Evolutionary conservation across 2,329 filamentous ascomycete genomes (phyloP).

Genomic region (Corinectria fuckeliana): DNA sequence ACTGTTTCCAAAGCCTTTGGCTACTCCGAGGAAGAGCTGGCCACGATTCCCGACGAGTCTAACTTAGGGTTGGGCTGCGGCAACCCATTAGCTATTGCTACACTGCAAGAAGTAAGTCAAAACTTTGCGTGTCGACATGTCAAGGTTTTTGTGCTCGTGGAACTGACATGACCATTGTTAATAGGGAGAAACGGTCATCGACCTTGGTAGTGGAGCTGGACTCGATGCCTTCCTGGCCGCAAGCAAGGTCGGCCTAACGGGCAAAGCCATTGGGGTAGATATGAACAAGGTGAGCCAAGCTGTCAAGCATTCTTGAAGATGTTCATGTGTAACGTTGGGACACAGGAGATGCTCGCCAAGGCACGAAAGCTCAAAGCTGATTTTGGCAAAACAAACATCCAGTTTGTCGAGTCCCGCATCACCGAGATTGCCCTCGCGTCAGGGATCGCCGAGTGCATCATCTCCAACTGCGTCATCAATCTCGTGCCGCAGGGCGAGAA

Average conservation of each 20-base stretch:
- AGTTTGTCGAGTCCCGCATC: constrained; percentile 59
- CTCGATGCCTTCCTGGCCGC: constrained; percentile 64
- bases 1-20: constrained; percentile 59
- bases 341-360: constrained; percentile 60
- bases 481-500: constrained; percentile 62
- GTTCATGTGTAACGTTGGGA: background rate
- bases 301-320: background rate
- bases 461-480: constrained; percentile 70
- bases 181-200: constrained; percentile 63
- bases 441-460: constrained; percentile 55
- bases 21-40: constrained; percentile 56
- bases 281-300: constrained; percentile 58
- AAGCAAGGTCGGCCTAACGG: constrained; percentile 53
- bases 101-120: constrained; percentile 49
- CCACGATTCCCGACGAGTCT: constrained; percentile 50
- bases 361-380: constrained; percentile 54
- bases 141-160: background rate
- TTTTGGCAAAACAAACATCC: constrained; percentile 49
- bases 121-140: background rate
- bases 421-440: constrained; percentile 39
- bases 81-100: constrained; percentile 58
- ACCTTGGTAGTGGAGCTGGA: constrained; percentile 63
- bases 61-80: constrained; percentile 63
- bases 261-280: constrained; percentile 62
- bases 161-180: background rate